Base-by-base conservation (phyloP, 495 filamentous ascomycete species). In the Aspergillus campestris region DNA sequence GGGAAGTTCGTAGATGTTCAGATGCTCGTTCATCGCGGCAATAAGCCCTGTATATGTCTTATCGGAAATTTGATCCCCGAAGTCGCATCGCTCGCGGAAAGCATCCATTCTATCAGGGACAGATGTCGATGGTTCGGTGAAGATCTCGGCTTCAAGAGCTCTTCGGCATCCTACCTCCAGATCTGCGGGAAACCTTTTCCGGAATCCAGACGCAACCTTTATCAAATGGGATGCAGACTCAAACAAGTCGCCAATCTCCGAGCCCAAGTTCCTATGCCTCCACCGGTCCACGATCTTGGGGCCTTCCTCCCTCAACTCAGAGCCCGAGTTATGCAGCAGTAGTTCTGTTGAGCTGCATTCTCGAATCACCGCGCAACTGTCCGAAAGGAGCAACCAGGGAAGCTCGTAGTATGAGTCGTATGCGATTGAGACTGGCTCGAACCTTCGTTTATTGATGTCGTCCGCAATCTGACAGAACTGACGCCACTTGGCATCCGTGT, bases 361-460 rank as follows among this genome's bases (percentile, higher is more conserved):
- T 41, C 92, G 74, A 41, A 98, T 72, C 7, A 84, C 74, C 14
- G 85, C 82, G 46, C 91, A 73, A 18, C 81, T 79, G 56, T 94
- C 89, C 5, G 89, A 78, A 40, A 84, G 82, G 30, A 92, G 70
- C 24, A 89, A 70, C 86, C 88, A 95, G 4, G 90, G 82, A 67
- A 88, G 80, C 31, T 82, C 81, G 8, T 70, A 70, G 34, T 79
- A 69, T 1, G 72, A 56, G 55, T 97, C 94, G 49, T 82, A 84
- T 0, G 80, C 78, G 30, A 97, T 66, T 3, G 86, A 80, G 33
- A 94, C 59, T 3, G 83, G 78, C 55, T 95, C 88, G 6, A 83
- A 81, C 56, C 89, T 76, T 48, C 86, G 81, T 48, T 83, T 89
- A 56, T 99, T 85, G 15, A 99, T 74, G 57, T 97, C 90, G 9